Evolutionary conservation across 1,284 basidiomycete genomes (phyloP), one percentile per base, ranked within the genome.

Genomic region (Athelia psychrophila): DNA sequence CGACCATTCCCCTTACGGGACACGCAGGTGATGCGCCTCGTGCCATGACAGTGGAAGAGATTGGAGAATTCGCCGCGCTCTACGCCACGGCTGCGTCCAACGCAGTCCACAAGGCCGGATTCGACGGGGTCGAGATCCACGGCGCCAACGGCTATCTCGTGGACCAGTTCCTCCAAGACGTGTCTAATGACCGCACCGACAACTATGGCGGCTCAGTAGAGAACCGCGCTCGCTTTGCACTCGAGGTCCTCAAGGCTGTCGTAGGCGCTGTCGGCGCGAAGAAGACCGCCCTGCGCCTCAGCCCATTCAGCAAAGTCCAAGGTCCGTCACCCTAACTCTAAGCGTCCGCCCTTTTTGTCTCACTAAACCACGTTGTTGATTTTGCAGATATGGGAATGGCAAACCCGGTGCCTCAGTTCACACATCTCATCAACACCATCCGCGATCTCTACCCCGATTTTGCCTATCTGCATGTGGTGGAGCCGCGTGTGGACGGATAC

Each of bases 161-260:
- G 50, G 59, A 72, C 54, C 49, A 66, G 60, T 54, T 68, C 62
- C 44, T 63, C 51, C 50, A 72, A 54, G 50, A 71, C 30, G n/a
- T 64, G 19, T 51, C 52, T n/a, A 56, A 79, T 65, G 63, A 72
- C 12, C 76, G 80, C 24, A 78, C 76, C 2, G 83, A 85, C 61
- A 62, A 70, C 25, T 86, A 80, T 61, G 82, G 83, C 1, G 81
- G 81, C 5, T 74, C 72, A 10, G 58, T 80, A 46, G 74, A 79
- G 63, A 78, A 78, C 53, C 70, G 81, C 19, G 62, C 70, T 2
- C 69, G 73, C 36, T 83, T 83, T 54, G 45, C 71, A 56, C 35
- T 81, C 53, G 68, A 72, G 58, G 69, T 83, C 15, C 64, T 81
- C 2, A 73, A 78, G 18, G 74, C 77, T 1, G 59, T 79, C 0